phyloP scores from a whole-genome alignment of 2,329 filamentous ascomycete genomes.

The Celoporthe dispersa region DNA sequence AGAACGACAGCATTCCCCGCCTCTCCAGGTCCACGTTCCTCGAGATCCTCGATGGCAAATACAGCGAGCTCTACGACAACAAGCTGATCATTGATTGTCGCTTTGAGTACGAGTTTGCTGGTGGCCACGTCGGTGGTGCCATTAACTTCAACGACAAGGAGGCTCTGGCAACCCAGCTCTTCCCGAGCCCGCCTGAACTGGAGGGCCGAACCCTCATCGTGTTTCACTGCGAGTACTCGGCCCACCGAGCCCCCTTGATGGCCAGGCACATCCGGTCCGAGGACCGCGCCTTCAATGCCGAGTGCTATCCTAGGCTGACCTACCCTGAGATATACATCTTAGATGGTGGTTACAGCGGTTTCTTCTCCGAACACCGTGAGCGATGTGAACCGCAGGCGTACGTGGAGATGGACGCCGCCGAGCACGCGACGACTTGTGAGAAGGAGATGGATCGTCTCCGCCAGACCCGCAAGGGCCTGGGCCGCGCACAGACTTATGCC shows the following conservation, averaged over 20 bases:
- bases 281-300: slow-evolving; percentile 83
- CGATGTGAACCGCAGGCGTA: slow-evolving; percentile 95
- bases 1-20: slow-evolving; percentile 84
- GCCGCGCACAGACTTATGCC: slow-evolving; percentile 90
- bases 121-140: slow-evolving; percentile 90
- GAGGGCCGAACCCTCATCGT: slow-evolving; percentile 79
- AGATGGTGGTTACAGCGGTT: slow-evolving; percentile 93
- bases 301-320: slow-evolving; percentile 84
- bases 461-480: slow-evolving; percentile 79
- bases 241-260: slow-evolving; percentile 94
- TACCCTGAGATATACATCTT: slow-evolving; percentile 98
- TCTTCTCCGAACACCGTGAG: slow-evolving; percentile 77
- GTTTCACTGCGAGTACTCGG: slow-evolving; percentile 98
- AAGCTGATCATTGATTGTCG: slow-evolving; percentile 93
- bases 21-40: slow-evolving; percentile 83
- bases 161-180: slow-evolving; percentile 76
- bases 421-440: slow-evolving; percentile 91
- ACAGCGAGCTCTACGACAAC: slow-evolving; percentile 74
- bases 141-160: slow-evolving; percentile 99
- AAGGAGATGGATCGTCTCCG: slow-evolving; percentile 92
- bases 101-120: slow-evolving; percentile 98
- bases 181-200: slow-evolving; percentile 61
- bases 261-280: slow-evolving; percentile 89
- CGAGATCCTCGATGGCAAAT: slow-evolving; percentile 86
- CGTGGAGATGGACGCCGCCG: slow-evolving; percentile 92